Base-by-base conservation (phyloP, 805 yeast genomes). In the Yarrowia bubula region DNA sequence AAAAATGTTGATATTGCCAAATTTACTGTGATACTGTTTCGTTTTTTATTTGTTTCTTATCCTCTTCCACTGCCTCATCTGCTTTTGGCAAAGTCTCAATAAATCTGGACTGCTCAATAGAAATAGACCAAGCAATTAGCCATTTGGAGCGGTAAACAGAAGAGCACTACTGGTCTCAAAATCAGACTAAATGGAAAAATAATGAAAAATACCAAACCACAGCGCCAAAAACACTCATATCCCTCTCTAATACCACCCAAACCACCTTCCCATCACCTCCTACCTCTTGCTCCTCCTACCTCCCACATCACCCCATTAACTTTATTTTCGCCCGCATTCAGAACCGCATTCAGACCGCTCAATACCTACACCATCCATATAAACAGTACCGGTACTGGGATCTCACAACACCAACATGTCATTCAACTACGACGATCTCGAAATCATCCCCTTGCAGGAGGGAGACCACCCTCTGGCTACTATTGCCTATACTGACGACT, bases 401-500 rank as follows among this genome's bases (percentile, higher is more conserved):
- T 22, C 28, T 3, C 22, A 42, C 46, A 42, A 31, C 37, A 32
- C 22, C 44, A 57, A 32, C 17, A 42, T 43, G 51, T 11, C 46
- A 11, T 73, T 70, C 69, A 72, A 73, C 68, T 77, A 76, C 77
- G 46, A 66, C 11, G 80, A 77, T 64, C 65, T 78, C 6, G 65
- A 37, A 13, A 77, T 79, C 1, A 67, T 73, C 5, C 71, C 72
- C 2, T 71, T 74, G 18, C 69, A 73, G 39, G 72, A 69, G 10
- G 74, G 73, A 2, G 67, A 68, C 1, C 65, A 68, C 14, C 73
- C 77, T 0, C 61, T 79, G 4, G 79, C 79, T 8, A 70, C 71
- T n/a, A 79, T 79, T 61, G 74, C 77, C 10, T 95, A 95, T 76
- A 80, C 86, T 4, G 88, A 85, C 5, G 92, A 89, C 65, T 93